phyloP scores from a whole-genome alignment of 1,284 basidiomycete species.

The Trichosporon ovoides region DNA sequence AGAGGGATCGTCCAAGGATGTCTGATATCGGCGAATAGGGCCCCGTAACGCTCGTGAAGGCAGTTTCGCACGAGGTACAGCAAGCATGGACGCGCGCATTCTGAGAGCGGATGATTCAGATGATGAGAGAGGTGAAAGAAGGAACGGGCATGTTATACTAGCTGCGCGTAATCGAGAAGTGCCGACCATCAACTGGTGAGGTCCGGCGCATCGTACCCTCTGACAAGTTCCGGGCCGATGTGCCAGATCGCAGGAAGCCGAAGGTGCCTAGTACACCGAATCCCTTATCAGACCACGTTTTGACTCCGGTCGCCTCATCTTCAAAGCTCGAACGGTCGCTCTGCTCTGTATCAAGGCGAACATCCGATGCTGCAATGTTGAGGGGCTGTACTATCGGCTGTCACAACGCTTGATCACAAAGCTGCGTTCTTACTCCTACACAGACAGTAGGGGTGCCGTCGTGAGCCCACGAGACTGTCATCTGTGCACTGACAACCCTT shows the following conservation, averaged over 20 bases:
- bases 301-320: too few species aligned
- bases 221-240: conserved; percentile 4
- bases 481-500: too few species aligned
- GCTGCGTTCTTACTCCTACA: too few species aligned
- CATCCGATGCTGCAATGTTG: too few species aligned
- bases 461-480: too few species aligned
- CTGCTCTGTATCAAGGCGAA: too few species aligned
- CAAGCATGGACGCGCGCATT: neutral
- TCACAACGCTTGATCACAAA: too few species aligned
- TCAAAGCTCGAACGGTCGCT: too few species aligned
- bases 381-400: too few species aligned
- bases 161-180: neutral
- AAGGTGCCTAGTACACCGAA: neutral
- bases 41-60: neutral
- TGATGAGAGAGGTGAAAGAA: neutral
- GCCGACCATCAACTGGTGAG: conserved; percentile 4
- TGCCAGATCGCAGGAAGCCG: neutral
- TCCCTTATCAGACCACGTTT: neutral
- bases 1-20: conserved; percentile 15
- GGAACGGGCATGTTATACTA: neutral
- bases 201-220: neutral
- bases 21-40: conserved; percentile 4
- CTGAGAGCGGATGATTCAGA: neutral
- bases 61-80: neutral
- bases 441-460: too few species aligned